Evolutionary conservation across 164 flowering plant genomes (phyloP), one percentile per base, ranked within the genome.

Genomic region (Nymphaea thermarum): DNA sequence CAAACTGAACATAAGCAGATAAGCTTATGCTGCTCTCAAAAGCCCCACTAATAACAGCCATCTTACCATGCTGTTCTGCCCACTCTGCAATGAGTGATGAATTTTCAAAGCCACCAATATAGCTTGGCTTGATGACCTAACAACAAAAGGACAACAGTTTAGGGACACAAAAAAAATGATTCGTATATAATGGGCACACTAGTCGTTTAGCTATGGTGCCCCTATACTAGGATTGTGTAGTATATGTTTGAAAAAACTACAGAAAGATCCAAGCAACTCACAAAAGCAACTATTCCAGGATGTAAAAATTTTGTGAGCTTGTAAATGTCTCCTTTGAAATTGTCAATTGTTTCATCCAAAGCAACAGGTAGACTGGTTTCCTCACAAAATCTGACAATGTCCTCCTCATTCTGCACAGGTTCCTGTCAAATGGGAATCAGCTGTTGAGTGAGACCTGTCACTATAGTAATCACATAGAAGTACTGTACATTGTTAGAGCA

Each of bases 61-160:
- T 80, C 73, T 94, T 91, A 43, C 85, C 89, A 62, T 82, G 82
- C 64, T 75, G 79, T 43, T 91, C 96, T 65, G 97, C 96, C 99
- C 97, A 91, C 68, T 77, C 66, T 67, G 97, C 96, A 72, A 90
- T 77, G 64, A 82, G 10, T 60, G 84, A 84, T 66, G 99, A 85
- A 69, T 82, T 88, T 81, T 94, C 99, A 73, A 94, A 87, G 53
- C 99, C 99, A 18, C 97, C 99, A 70, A 94, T 76, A 59, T 86
- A 84, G 76, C 92, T 86, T 72, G 99, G 99, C 79, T 94, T 94
- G 63, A 94, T 83, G 25, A 94, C 96, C 99, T 94, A 79, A 70
- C 36, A 74, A 45, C 14, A 61, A 25, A 61, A 15, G 1, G 25
- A 61, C n/a, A 42, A 73, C 6, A 44, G 43, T 4, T 25, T 25